Evolutionary conservation across 2,329 filamentous ascomycete genomes (phyloP).

Genomic region (Lecanosticta acicola): DNA sequence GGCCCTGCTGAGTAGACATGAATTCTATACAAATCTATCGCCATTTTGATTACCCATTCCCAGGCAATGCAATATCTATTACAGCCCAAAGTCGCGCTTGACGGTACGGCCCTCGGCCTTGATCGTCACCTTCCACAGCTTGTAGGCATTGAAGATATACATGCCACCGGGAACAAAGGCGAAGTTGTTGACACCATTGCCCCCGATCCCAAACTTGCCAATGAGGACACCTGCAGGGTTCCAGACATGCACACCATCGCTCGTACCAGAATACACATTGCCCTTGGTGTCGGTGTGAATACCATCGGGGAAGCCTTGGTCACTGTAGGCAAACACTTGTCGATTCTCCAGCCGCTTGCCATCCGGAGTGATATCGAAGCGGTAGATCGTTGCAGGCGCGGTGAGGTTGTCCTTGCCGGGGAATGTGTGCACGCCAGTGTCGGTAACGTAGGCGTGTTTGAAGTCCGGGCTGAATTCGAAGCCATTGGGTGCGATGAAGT

Average conservation of each 20-base stretch:
- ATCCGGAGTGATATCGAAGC: slow-evolving; percentile 36
- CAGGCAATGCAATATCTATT: background rate
- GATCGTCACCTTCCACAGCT: slow-evolving; percentile 31
- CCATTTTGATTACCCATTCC: background rate
- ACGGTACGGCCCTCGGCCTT: slow-evolving; percentile 32
- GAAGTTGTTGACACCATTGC: slow-evolving; percentile 37
- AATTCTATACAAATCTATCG: background rate
- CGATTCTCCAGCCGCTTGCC: slow-evolving; percentile 34
- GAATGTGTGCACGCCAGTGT: slow-evolving; percentile 43
- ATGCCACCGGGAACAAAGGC: slow-evolving; percentile 31
- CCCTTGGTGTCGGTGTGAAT: slow-evolving; percentile 49
- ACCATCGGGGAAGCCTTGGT: slow-evolving; percentile 54
- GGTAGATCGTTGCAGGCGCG: slow-evolving; percentile 39
- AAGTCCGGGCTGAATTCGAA: slow-evolving; percentile 53
- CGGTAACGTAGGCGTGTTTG: slow-evolving; percentile 50
- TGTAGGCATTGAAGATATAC: slow-evolving; percentile 31
- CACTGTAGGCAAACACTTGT: slow-evolving; percentile 51
- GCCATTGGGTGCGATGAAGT: slow-evolving; percentile 53
- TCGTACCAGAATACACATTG: slow-evolving; percentile 50
- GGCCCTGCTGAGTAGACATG: too few species aligned
- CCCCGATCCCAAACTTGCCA: slow-evolving; percentile 47
- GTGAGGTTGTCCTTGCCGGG: slow-evolving; percentile 32
- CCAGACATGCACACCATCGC: slow-evolving; percentile 53
- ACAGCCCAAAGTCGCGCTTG: slow-evolving; percentile 29
- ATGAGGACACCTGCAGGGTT: slow-evolving; percentile 46